A percentile compares a stretch with the other conserved stretches of the same genome.
Evolutionary conservation across 768 basidiomycete genomes (phyloP).

Genomic region (Asterophora lycoperdoides): DNA sequence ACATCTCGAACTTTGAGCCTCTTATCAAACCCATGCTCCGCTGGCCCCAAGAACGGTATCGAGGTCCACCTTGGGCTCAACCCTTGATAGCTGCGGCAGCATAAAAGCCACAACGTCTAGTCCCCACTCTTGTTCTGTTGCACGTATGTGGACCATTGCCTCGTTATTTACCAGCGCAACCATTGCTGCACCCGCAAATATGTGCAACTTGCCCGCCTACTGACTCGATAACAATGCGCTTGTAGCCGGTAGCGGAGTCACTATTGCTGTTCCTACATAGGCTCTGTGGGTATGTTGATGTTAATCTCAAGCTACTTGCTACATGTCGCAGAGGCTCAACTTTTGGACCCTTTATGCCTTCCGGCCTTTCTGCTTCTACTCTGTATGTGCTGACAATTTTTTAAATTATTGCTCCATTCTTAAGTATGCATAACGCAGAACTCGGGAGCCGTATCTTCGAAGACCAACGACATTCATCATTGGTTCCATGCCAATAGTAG

Average conservation of each 20-base stretch:
- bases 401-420: not conserved
- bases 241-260: conserved; percentile 9
- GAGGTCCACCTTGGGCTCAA: too few relatives aligned
- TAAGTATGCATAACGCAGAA: not conserved
- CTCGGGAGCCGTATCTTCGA: conserved; percentile 3
- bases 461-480: conserved; percentile 1
- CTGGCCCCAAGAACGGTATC: too few relatives aligned
- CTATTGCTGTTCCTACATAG: conserved; percentile 10
- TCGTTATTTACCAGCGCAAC: not conserved
- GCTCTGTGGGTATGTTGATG: conserved; percentile 8
- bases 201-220: conserved; percentile 12
- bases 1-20: too few relatives aligned
- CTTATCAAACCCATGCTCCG: too few relatives aligned
- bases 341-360: not conserved
- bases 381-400: not conserved
- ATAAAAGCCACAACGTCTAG: too few relatives aligned
- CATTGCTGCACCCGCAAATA: not conserved
- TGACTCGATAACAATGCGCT: conserved; percentile 8
- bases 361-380: not conserved
- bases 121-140: too few relatives aligned
- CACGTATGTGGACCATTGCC: too few relatives aligned
- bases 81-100: too few relatives aligned
- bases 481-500: conserved; percentile 2
- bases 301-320: not conserved
- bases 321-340: not conserved